Conservation (phyloP, 2,329 filamentous ascomycete species). For the Periconia macrospinosa region DNA sequence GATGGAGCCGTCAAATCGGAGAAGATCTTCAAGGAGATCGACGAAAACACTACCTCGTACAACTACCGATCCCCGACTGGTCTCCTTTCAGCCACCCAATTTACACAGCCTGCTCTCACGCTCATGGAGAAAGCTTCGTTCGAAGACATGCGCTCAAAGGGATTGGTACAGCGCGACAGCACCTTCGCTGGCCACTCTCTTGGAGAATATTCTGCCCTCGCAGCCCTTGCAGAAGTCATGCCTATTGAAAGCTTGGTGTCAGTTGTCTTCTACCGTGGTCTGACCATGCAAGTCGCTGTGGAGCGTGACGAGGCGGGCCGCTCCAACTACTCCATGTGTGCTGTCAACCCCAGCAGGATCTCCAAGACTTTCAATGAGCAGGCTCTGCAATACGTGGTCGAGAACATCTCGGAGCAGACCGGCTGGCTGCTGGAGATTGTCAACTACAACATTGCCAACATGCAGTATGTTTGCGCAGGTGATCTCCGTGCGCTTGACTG, state of each 20-base stretch:
- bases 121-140: constrained; percentile 99
- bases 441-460: constrained; percentile 81
- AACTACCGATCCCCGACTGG: constrained; percentile 95
- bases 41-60: constrained; percentile 90
- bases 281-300: constrained; percentile 99
- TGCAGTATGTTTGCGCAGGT: constrained; percentile 70
- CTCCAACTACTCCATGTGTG: constrained; percentile 99
- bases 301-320: constrained; percentile 91
- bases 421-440: constrained; percentile 98
- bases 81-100: constrained; percentile 93
- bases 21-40: constrained; percentile 98
- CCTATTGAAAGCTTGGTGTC: constrained; percentile 99
- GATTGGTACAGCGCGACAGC: constrained; percentile 92
- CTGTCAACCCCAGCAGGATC: constrained; percentile 97
- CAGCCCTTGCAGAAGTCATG: constrained; percentile 96
- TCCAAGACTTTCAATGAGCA: constrained; percentile 99
- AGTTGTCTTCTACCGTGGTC: constrained; percentile 96
- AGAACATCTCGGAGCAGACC: constrained; percentile 91
- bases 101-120: constrained; percentile 95
- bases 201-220: constrained; percentile 96
- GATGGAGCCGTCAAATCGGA: constrained; percentile 96
- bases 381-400: constrained; percentile 93
- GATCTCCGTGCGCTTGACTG: constrained; percentile 68
- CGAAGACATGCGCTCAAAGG: constrained; percentile 98
- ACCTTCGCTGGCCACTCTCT: constrained; percentile 97